These are phyloP conservation scores for Cutaneotrichosporon cavernicola DNA, from an alignment of 1,284 basidiomycete genomes.

Conservation along the genomic window DNA sequence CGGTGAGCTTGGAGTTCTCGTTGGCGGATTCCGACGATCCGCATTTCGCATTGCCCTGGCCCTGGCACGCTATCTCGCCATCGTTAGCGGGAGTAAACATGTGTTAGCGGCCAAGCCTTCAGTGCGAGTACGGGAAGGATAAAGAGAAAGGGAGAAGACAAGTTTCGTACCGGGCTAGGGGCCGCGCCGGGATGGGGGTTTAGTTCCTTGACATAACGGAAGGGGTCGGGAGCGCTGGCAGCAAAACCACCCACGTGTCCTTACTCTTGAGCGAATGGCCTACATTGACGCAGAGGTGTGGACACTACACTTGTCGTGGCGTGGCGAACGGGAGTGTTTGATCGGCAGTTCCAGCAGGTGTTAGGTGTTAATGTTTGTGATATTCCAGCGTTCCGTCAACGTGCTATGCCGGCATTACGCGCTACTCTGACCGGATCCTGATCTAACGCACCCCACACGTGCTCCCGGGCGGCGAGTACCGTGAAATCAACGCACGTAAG, in stretches of 20 bases:
- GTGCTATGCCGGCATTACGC: neutral
- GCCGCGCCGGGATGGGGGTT: neutral
- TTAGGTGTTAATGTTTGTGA: too few relatives aligned
- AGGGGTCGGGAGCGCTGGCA: neutral
- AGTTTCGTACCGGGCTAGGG: neutral
- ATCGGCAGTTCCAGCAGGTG: too few relatives aligned
- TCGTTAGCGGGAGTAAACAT: neutral
- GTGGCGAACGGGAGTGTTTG: too few relatives aligned
- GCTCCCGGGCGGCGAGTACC: neutral
- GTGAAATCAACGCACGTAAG: too few relatives aligned
- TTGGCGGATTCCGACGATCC: neutral
- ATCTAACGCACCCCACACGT: neutral
- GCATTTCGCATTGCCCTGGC: neutral
- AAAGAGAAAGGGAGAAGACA: neutral
- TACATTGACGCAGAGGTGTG: too few relatives aligned
- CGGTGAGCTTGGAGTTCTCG: neutral
- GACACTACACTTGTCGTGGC: too few relatives aligned
- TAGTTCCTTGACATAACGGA: neutral
- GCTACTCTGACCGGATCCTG: neutral
- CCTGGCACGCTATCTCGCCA: neutral
- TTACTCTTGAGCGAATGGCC: neutral
- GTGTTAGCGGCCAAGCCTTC: too few relatives aligned
- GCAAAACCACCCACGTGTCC: neutral
- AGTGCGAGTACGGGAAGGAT: neutral
- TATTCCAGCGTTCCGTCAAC: neutral